Evolutionary conservation across 176 grass and related monocot genomes (phyloP).

Genomic region (Cenchrus fungigraminus): DNA sequence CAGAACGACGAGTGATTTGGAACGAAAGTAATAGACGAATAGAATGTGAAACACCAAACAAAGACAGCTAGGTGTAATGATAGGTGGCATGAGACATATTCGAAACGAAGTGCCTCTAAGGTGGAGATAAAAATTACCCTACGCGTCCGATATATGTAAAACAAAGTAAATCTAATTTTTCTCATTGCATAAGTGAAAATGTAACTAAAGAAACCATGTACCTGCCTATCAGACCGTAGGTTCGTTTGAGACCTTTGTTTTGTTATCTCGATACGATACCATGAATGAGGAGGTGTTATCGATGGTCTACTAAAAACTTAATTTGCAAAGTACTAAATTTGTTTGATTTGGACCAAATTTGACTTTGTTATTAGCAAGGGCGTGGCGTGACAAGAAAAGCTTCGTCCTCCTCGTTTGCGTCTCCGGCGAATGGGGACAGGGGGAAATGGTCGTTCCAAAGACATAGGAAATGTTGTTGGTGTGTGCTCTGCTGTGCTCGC

Average conservation of each 20-base stretch:
- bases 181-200: too few relatives aligned
- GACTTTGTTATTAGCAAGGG: neutral
- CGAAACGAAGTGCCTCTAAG: too few relatives aligned
- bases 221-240: too few relatives aligned
- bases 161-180: too few relatives aligned
- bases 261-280: neutral
- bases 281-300: neutral
- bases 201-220: too few relatives aligned
- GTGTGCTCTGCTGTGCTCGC: neutral
- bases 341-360: neutral
- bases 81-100: too few relatives aligned
- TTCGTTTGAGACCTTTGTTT: neutral
- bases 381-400: neutral
- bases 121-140: too few relatives aligned
- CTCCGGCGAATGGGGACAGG: neutral
- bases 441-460: slow-evolving; percentile 17
- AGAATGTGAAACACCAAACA: too few relatives aligned
- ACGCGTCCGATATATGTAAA: too few relatives aligned
- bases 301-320: neutral
- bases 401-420: neutral
- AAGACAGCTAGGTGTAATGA: too few relatives aligned
- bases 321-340: neutral
- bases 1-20: too few relatives aligned
- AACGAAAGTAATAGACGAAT: too few relatives aligned
- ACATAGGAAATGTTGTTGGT: neutral